Evolutionary conservation across 2,329 filamentous ascomycete genomes (phyloP).

Genomic region (Aspergillus proliferans): DNA sequence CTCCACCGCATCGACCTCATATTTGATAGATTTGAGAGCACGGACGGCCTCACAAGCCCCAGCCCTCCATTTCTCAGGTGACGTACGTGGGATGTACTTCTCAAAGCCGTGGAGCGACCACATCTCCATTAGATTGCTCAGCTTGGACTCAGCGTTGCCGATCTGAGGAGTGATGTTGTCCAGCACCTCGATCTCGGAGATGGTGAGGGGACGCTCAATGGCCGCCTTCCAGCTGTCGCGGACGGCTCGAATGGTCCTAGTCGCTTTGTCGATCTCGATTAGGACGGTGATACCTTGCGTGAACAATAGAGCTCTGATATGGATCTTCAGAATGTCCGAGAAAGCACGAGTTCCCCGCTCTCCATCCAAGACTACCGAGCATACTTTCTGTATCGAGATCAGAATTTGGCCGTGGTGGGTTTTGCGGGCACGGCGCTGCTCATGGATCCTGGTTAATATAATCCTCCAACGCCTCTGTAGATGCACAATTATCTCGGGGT

Average conservation of each 20-base stretch:
- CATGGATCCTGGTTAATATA: slow-evolving; percentile 1
- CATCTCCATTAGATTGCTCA: not conserved
- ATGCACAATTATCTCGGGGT: slow-evolving; percentile 3
- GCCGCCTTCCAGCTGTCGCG: slow-evolving; percentile 2
- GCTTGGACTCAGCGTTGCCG: slow-evolving; percentile 1
- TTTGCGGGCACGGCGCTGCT: not conserved
- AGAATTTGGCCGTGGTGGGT: slow-evolving; percentile 1
- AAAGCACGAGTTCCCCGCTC: not conserved
- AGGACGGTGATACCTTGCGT: slow-evolving; percentile 7
- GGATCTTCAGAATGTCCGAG: slow-evolving; percentile 2
- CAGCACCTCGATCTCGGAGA: slow-evolving; percentile 7
- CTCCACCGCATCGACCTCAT: slow-evolving; percentile 5
- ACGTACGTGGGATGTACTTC: not conserved
- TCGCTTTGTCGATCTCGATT: not conserved
- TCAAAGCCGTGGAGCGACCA: slow-evolving; percentile 8
- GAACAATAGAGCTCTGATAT: slow-evolving; percentile 8
- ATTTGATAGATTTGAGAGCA: slow-evolving; percentile 2
- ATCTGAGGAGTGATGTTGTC: slow-evolving; percentile 3
- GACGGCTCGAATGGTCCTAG: not conserved
- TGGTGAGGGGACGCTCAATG: slow-evolving; percentile 1
- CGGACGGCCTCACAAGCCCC: slow-evolving; percentile 5
- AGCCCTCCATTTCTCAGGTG: not conserved
- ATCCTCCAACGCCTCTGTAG: slow-evolving; percentile 11
- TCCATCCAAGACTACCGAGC: not conserved
- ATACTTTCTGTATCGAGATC: not conserved